phyloP scores from a whole-genome alignment of 1,284 basidiomycete species.

The Cutaneotrichosporon sp. region DNA sequence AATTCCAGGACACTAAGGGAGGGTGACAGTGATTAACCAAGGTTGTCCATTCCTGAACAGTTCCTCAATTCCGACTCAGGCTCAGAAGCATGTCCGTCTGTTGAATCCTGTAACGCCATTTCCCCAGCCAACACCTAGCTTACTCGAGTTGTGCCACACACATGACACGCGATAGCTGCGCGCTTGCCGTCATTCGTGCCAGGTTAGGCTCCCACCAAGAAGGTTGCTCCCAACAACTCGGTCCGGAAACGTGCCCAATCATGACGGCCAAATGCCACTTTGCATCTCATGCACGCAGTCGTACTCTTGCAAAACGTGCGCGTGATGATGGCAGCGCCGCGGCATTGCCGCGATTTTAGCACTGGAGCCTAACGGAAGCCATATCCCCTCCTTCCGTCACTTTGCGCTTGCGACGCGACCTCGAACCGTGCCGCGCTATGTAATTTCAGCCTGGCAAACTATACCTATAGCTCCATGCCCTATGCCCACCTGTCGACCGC shows the following conservation, averaged over 20 bases:
- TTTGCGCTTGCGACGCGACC: neutral
- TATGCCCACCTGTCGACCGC: neutral
- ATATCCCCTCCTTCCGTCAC: neutral
- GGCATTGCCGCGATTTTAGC: neutral
- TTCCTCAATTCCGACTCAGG: neutral
- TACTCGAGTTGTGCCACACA: neutral
- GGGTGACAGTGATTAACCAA: neutral
- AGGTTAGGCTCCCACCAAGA: neutral
- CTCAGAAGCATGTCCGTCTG: neutral
- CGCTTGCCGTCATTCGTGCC: neutral
- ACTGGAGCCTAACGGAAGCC: neutral
- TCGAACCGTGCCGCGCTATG: neutral
- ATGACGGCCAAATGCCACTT: neutral
- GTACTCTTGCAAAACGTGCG: neutral
- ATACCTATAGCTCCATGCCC: neutral
- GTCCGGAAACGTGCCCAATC: neutral
- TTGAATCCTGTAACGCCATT: neutral
- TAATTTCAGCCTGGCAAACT: neutral
- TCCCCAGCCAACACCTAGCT: too few relatives aligned
- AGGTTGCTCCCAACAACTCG: conserved; percentile 1
- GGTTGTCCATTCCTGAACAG: neutral
- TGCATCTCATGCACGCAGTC: neutral
- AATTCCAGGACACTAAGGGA: neutral
- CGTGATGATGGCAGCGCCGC: neutral
- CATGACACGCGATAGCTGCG: neutral